These are phyloP conservation scores for Triadica sebifera DNA, from an alignment of 345 rosid genomes.

Conservation along the genomic window DNA sequence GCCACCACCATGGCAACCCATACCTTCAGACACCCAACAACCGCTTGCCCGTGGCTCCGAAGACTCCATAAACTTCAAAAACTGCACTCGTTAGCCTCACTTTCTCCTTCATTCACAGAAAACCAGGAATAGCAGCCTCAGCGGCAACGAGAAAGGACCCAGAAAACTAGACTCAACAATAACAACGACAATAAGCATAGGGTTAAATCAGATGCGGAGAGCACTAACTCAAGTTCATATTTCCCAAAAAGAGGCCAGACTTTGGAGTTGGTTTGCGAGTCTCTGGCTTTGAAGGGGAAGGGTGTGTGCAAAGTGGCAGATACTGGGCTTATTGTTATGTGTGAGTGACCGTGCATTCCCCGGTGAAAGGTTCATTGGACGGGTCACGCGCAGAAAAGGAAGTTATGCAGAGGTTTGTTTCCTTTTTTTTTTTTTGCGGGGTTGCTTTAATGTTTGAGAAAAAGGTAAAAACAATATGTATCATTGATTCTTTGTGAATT, in stretches of 20 bases:
- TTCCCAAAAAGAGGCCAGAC: slow-evolving; percentile 79
- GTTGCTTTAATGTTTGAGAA: too few relatives aligned
- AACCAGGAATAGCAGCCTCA: slow-evolving; percentile 20
- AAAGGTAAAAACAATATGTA: background rate
- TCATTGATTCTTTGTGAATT: background rate
- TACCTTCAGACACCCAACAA: slow-evolving; percentile 35
- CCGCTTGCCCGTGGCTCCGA: slow-evolving; percentile 32
- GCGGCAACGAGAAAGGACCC: slow-evolving; percentile 10
- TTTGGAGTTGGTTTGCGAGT: slow-evolving; percentile 79
- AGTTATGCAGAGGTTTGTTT: slow-evolving; percentile 73
- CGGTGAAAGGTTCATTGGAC: slow-evolving; percentile 86
- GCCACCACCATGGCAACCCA: slow-evolving; percentile 34
- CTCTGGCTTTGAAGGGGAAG: slow-evolving; percentile 85
- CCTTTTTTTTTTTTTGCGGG: background rate
- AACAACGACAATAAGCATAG: background rate
- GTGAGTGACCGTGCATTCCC: slow-evolving; percentile 91
- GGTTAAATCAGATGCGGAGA: background rate
- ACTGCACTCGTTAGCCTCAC: slow-evolving; percentile 32
- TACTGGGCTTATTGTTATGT: slow-evolving; percentile 81
- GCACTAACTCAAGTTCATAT: slow-evolving; percentile 34
- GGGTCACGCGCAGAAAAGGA: slow-evolving; percentile 77
- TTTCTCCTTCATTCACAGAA: slow-evolving; percentile 27
- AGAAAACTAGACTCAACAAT: slow-evolving; percentile 6
- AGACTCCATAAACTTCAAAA: slow-evolving; percentile 34
- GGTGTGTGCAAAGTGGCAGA: slow-evolving; percentile 78